These are phyloP conservation scores for Starmerella geochares DNA, from an alignment of 805 yeast species.

Conservation along the genomic window DNA sequence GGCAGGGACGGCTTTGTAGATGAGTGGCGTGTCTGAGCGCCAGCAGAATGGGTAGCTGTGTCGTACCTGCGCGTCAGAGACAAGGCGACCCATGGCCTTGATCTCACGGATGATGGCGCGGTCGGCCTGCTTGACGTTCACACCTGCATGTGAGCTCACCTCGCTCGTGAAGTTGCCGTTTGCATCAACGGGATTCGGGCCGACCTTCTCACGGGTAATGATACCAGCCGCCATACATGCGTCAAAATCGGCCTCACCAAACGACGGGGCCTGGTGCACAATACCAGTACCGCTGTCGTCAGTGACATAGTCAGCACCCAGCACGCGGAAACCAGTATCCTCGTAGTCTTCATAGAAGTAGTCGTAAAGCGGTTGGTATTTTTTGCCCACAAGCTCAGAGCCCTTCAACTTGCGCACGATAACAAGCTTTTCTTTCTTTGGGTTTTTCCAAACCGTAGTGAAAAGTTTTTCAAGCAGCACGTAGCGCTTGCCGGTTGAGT, in stretches of 20 bases:
- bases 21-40: conserved; percentile 97
- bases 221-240: conserved; percentile 70
- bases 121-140: conserved; percentile 93
- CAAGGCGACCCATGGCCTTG: conserved; percentile 63
- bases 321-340: conserved; percentile 72
- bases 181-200: conserved; percentile 95
- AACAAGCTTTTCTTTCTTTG: conserved; percentile 77
- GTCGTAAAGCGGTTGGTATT: conserved; percentile 74
- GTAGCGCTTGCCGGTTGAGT: conserved; percentile 63
- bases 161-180: conserved; percentile 70
- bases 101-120: conserved; percentile 75
- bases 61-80: conserved; percentile 70
- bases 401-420: conserved; percentile 74
- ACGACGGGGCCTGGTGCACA: conserved; percentile 97
- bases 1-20: conserved; percentile 94
- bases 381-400: conserved; percentile 63
- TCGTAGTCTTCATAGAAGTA: conserved; percentile 68
- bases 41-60: conserved; percentile 99
- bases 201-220: conserved; percentile 52
- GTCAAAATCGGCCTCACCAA: conserved; percentile 96
- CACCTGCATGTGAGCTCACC: conserved; percentile 66
- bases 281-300: conserved; percentile 97
- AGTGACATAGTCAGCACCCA: conserved; percentile 74
- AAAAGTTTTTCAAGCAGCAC: conserved; percentile 76
- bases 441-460: conserved; percentile 84